Evolutionary conservation across 768 basidiomycete genomes (phyloP).

Genomic region (Kwoniella dejecticola): DNA sequence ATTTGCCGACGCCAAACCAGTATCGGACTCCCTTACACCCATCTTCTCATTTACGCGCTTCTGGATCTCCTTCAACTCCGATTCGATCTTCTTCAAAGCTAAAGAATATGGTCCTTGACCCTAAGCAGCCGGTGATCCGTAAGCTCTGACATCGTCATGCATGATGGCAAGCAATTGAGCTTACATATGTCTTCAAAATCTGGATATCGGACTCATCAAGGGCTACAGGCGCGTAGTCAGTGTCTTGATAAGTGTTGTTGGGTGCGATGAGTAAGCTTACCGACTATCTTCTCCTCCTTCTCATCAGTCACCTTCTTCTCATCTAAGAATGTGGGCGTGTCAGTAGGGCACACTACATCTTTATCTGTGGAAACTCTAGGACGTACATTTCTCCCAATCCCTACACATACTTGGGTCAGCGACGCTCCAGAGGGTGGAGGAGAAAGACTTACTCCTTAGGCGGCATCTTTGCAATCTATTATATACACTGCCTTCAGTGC

Average conservation of each 20-base stretch:
- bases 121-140: conserved; percentile 57
- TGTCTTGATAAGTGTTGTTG: too few relatives aligned
- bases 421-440: background rate
- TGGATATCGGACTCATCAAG: conserved; percentile 98
- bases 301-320: conserved; percentile 76
- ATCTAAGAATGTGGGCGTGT: conserved; percentile 58
- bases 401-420: conserved; percentile 58
- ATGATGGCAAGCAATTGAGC: conserved; percentile 19
- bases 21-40: conserved; percentile 98
- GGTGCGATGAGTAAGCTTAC: conserved; percentile 57
- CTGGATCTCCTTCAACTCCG: conserved; percentile 92
- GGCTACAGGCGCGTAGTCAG: conserved; percentile 62
- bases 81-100: conserved; percentile 82
- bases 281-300: conserved; percentile 93
- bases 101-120: conserved; percentile 97
- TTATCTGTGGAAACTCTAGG: conserved; percentile 46
- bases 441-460: conserved; percentile 82
- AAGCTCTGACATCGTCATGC: background rate
- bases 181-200: conserved; percentile 95
- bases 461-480: conserved; percentile 63
- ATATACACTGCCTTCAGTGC: too few relatives aligned
- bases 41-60: conserved; percentile 98
- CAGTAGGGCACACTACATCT: background rate
- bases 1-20: conserved; percentile 93
- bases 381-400: conserved; percentile 99